Evolutionary conservation across 2,329 filamentous ascomycete genomes (phyloP).

Genomic region (Parafenestella ontariensis): DNA sequence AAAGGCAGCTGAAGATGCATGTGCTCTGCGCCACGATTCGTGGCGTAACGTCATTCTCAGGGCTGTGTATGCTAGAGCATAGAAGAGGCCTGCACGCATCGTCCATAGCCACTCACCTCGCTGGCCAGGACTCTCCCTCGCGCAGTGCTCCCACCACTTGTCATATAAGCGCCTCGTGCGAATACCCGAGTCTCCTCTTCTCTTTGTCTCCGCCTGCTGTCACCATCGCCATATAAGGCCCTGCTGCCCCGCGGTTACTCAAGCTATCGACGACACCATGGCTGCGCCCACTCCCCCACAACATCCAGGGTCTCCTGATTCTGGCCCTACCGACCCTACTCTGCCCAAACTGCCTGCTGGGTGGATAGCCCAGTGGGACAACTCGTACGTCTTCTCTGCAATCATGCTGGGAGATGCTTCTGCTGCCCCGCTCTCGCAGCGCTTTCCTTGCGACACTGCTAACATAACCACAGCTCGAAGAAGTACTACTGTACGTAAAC

Average conservation of each 20-base stretch:
- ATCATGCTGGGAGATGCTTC: neutral
- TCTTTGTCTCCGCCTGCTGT: neutral
- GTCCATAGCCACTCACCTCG: constrained; percentile 22
- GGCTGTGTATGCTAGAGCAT: neutral
- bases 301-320: constrained; percentile 47
- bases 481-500: constrained; percentile 49
- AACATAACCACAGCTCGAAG: constrained; percentile 39
- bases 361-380: constrained; percentile 52
- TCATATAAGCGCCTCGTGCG: constrained; percentile 31
- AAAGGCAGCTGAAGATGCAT: constrained; percentile 18
- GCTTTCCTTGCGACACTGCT: constrained; percentile 20
- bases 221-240: neutral
- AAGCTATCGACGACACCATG: constrained; percentile 30
- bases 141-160: constrained; percentile 18
- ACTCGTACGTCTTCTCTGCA: constrained; percentile 34
- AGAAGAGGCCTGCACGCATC: neutral
- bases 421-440: constrained; percentile 22
- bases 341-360: constrained; percentile 48
- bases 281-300: constrained; percentile 46
- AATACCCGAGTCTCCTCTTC: constrained; percentile 4
- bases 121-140: constrained; percentile 27
- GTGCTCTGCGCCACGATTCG: constrained; percentile 6
- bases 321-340: constrained; percentile 48
- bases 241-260: constrained; percentile 6
- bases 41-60: neutral